phyloP scores from a whole-genome alignment of 1,284 basidiomycete genomes.

The Sporisorium exsertum region DNA sequence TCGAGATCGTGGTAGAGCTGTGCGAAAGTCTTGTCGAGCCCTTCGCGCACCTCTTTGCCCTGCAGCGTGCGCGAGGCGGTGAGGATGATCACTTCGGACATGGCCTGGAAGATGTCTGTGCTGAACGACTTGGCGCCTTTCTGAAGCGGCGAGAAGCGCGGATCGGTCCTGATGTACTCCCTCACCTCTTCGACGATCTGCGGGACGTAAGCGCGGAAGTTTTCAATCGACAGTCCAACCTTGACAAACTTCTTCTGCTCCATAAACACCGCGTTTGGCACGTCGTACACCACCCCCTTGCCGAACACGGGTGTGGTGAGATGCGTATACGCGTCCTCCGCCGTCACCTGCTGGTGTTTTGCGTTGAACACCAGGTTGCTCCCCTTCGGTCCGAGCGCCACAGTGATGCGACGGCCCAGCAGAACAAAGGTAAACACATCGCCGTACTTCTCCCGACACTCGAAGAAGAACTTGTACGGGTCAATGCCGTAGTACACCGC shows the following conservation, averaged over 20 bases:
- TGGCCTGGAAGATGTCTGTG: constrained; percentile 74
- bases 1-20: constrained; percentile 90
- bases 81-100: constrained; percentile 94
- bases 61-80: constrained; percentile 93
- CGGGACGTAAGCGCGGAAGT: constrained; percentile 88
- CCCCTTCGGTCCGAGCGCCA: constrained; percentile 89
- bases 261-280: constrained; percentile 96
- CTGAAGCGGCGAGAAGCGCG: constrained; percentile 73
- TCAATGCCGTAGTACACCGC: constrained; percentile 81
- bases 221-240: constrained; percentile 90
- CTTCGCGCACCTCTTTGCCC: constrained; percentile 86
- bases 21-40: constrained; percentile 86
- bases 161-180: constrained; percentile 71
- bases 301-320: constrained; percentile 77
- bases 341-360: constrained; percentile 89
- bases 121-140: constrained; percentile 22
- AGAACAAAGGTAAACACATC: constrained; percentile 85
- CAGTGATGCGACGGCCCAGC: constrained; percentile 88
- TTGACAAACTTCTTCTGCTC: constrained; percentile 94
- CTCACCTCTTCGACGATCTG: constrained; percentile 79
- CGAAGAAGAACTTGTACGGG: constrained; percentile 80
- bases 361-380: constrained; percentile 96
- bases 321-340: constrained; percentile 91
- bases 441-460: constrained; percentile 80
- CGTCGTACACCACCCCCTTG: constrained; percentile 96